Base-by-base conservation (phyloP, 2,329 filamentous ascomycete species). In the Aspergillus sp. region DNA sequence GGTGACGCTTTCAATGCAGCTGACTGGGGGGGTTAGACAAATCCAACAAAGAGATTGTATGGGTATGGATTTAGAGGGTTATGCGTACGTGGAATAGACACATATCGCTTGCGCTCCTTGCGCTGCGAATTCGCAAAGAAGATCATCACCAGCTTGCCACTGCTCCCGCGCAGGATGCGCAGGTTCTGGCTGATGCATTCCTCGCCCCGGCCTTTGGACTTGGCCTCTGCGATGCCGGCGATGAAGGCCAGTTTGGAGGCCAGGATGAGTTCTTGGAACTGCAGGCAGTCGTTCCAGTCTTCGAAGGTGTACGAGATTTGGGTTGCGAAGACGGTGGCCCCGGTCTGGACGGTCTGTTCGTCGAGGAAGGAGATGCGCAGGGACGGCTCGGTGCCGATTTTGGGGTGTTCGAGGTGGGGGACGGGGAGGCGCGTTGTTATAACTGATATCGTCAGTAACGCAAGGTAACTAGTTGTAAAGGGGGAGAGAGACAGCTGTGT, bases 121-220 rank as follows among this genome's bases (percentile, higher is more conserved):
- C 75, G 71, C 44, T 77, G 75, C 0, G 75, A 77, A 61, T 78
- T 78, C 6, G 75, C 73, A 59, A 78, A 77, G 53, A 72, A 76
- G 3, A 77, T 37, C 49, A 77, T 68, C 1, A 73, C 69, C 14
- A 70, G 67, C 55, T 67, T 70, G 35, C 73, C 73, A 23, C 72
- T 76, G 2, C 63, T 59, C 1, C 70, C 71, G 1, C 71, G 72
- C 3, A 77, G 65, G 8, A 77, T 69, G 4, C 76, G 73, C 15
- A 78, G 57, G 55, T 78, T 78, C 61, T 78, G 76, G 50, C 74
- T 77, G 65, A 78, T 77, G 53, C 75, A 77, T 66, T 78, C 76
- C 57, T 78, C 76, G 0, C 76, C 76, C 7, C 76, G 73, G 8
- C 76, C 76, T 58, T 77, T 78, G 44, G 75, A 77, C 46, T 75